These are phyloP conservation scores for Takakia lepidozioides DNA, from an alignment of 225 moss, liverwort and hornwort genomes.

Conservation along the genomic window DNA sequence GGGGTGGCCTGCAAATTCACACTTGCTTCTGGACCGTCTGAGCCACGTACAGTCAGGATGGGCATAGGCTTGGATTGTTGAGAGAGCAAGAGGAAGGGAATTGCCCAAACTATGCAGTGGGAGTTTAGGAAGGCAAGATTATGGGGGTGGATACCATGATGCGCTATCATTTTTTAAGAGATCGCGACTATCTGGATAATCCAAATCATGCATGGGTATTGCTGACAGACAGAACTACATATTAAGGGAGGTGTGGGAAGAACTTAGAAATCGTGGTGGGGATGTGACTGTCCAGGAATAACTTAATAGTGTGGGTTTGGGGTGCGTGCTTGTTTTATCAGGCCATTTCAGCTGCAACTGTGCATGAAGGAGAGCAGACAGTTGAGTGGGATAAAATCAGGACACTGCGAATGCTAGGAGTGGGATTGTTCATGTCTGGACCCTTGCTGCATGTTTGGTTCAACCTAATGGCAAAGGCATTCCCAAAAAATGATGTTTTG, in stretches of 20 bases:
- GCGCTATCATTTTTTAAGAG: too few species aligned
- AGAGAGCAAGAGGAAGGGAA: too few species aligned
- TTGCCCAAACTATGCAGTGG: too few species aligned
- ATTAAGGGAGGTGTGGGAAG: neutral
- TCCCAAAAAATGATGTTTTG: constrained; percentile 15
- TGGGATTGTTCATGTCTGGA: constrained; percentile 30
- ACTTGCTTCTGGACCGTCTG: too few species aligned
- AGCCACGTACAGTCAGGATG: too few species aligned
- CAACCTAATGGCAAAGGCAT: constrained; percentile 34
- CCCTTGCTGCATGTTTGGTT: constrained; percentile 49
- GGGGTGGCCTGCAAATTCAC: too few species aligned
- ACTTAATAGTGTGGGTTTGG: neutral
- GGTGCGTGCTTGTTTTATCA: constrained; percentile 2
- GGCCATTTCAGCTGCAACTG: constrained; percentile 15
- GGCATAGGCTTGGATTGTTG: too few species aligned
- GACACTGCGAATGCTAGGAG: constrained; percentile 38
- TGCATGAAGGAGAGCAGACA: constrained; percentile 23
- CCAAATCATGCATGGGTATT: too few species aligned
- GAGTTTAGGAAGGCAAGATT: too few species aligned
- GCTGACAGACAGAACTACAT: neutral
- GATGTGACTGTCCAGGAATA: neutral
- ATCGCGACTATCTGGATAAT: too few species aligned
- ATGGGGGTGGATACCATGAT: too few species aligned
- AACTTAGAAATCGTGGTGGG: too few species aligned
- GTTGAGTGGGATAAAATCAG: constrained; percentile 37